Percentiles rank a stretch among this genome's conserved stretches.
phyloP scores from a whole-genome alignment of 108 stramenopile genomes.

The Aureococcus anophagefferens region DNA sequence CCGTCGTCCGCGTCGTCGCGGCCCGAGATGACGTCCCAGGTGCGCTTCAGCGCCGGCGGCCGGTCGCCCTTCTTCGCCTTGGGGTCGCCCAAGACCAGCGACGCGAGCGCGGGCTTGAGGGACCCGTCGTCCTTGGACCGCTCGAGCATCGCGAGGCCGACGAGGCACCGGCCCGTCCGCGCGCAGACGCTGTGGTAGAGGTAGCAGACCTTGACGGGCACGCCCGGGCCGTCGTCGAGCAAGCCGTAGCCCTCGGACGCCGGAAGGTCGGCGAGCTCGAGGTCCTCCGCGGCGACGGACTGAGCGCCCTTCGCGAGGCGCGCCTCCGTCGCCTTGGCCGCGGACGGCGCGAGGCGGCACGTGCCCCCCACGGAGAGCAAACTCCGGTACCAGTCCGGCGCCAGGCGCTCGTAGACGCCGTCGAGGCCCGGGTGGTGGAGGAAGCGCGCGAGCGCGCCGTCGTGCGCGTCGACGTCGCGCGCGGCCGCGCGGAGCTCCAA shows the following conservation, averaged over 20 bases:
- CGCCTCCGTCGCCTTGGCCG: conserved; percentile 44
- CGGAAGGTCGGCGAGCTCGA: conserved; percentile 20
- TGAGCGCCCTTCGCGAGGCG: conserved; percentile 45
- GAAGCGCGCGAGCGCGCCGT: conserved; percentile 27
- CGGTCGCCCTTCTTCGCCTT: neutral
- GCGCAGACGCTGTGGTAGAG: conserved; percentile 62
- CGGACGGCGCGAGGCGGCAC: neutral
- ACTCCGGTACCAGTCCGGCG: conserved; percentile 64
- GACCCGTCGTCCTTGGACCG: conserved; percentile 17
- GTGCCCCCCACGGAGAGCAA: conserved; percentile 73
- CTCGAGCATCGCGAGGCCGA: conserved; percentile 55
- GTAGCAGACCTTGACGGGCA: conserved; percentile 66
- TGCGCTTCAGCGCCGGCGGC: neutral
- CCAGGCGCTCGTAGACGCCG: conserved; percentile 73
- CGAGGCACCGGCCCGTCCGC: conserved; percentile 54
- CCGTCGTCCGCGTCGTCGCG: too few species aligned
- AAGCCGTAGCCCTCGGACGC: neutral
- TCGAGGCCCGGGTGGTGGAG: conserved; percentile 43
- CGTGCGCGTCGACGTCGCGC: conserved; percentile 36
- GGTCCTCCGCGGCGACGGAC: conserved; percentile 54
- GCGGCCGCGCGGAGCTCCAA: conserved; percentile 88
- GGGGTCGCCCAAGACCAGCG: conserved; percentile 58
- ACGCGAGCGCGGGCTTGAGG: conserved; percentile 46
- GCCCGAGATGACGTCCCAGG: conserved; percentile 1
- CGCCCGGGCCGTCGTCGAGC: neutral